Evolutionary conservation across 1,139 yeast genomes (phyloP).

Genomic region (Debaryomyces singareniensis): DNA sequence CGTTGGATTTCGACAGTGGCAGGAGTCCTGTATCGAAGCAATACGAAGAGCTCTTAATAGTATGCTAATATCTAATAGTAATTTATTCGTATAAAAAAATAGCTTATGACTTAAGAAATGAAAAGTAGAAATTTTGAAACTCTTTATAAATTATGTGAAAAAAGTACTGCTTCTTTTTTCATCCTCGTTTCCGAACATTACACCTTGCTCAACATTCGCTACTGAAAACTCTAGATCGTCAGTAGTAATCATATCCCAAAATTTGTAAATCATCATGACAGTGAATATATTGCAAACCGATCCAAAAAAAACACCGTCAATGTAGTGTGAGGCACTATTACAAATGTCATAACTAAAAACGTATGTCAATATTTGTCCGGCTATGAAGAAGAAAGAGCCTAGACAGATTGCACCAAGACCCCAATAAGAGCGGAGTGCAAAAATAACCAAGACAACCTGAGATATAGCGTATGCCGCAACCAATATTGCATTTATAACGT

Average conservation of each 20-base stretch:
- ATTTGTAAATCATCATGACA: conserved; percentile 91
- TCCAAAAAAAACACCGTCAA: conserved; percentile 87
- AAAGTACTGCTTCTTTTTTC: conserved; percentile 31
- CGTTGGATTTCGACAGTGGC: no score
- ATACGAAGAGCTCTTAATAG: no score
- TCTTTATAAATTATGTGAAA: conserved; percentile 13
- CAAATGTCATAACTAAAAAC: conserved; percentile 65
- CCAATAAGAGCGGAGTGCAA: conserved; percentile 75
- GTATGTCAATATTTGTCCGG: conserved; percentile 72
- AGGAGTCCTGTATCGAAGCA: no score
- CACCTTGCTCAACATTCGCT: conserved; percentile 38
- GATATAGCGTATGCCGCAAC: conserved; percentile 58
- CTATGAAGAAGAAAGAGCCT: conserved; percentile 68
- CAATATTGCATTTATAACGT: conserved; percentile 63
- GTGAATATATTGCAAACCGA: conserved; percentile 74
- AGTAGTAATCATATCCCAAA: conserved; percentile 94
- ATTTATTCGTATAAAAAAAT: no score
- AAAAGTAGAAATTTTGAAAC: no score
- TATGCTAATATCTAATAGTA: no score
- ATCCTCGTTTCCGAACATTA: conserved; percentile 27
- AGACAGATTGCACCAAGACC: conserved; percentile 74
- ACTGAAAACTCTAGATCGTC: conserved; percentile 94
- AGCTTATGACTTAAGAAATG: no score
- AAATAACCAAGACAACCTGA: conserved; percentile 64
- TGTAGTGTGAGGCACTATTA: conserved; percentile 67